Evolutionary conservation across 1,284 basidiomycete genomes (phyloP), one percentile per base, ranked within the genome.

Genomic region (Volvariella volvacea): DNA sequence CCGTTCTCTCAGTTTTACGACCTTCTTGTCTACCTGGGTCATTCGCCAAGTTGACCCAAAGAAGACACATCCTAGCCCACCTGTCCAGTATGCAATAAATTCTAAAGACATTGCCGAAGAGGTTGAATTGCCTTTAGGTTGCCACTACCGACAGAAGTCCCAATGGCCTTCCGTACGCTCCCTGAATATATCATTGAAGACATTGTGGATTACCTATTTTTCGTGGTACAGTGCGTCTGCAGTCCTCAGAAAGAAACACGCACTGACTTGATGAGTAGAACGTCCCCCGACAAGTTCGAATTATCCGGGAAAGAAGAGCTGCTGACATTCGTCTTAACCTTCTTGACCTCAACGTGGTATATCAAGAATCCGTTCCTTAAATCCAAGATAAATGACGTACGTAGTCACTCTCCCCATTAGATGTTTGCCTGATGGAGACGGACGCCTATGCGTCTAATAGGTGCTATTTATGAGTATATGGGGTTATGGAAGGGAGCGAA

Each of bases 361-460:
- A 93, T 99, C 70, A 97, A 96, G 70, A 99, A 99, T 54, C 96
- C 96, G 0, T 98, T 96, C 74, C 65, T 99, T 54, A 98, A 97
- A 65, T 84, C 92, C n/a, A 97, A 99, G 66, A 84, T 99, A 37
- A 92, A 97, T 51, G 92, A 95, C 58, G 91, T 92, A 53, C 39
- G 72, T 12, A 28, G 12, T n/a, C n/a, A n/a, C n/a, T n/a, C 25
- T 28, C 12, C 62, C 15, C 14, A 28, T 19, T 32, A 9, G 20
- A 9, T 20, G 33, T 36, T 9, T 22, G 9, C 22, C 31, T n/a
- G 43, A n/a, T 21, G 34, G 15, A 9, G 16, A 15, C 36, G 6
- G 47, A 31, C 49, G 25, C 10, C 10, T n/a, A 10, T 21, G 9
- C 14, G 36, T 19, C 9, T 46, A n/a, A 28, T 47, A 95, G 88